Evolutionary conservation across 257 asterid species (phyloP).

Genomic region (Plantago elongata): DNA sequence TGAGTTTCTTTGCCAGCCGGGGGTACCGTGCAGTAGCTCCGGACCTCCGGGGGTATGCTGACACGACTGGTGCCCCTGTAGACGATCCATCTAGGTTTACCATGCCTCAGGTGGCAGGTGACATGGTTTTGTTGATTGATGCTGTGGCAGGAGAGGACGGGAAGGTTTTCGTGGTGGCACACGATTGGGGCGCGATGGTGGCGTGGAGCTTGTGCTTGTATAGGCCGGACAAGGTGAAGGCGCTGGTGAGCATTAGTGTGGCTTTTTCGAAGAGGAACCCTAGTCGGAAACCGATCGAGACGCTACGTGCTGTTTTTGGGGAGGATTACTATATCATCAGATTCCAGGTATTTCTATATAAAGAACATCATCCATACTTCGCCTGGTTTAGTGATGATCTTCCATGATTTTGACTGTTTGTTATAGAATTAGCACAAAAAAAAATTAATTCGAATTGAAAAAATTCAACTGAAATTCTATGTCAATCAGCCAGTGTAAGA

Average conservation of each 20-base stretch:
- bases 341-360: constrained; percentile 50
- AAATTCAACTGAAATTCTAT: no score
- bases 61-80: constrained; percentile 42
- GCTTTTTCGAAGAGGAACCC: constrained; percentile 49
- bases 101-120: constrained; percentile 58
- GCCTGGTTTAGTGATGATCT: no score
- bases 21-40: constrained; percentile 70
- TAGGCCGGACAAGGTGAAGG: constrained; percentile 68
- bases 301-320: constrained; percentile 49
- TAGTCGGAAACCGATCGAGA: constrained; percentile 38
- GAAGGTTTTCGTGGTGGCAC: constrained; percentile 73
- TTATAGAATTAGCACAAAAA: no score
- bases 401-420: no score
- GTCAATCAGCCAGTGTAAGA: no score
- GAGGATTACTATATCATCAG: constrained; percentile 60
- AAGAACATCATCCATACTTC: not conserved
- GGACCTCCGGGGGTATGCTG: constrained; percentile 84
- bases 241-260: constrained; percentile 68
- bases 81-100: constrained; percentile 50
- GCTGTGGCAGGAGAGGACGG: constrained; percentile 34
- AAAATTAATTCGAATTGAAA: no score
- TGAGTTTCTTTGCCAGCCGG: constrained; percentile 47
- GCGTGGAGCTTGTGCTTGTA: constrained; percentile 73
- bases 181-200: constrained; percentile 76
- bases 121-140: constrained; percentile 41